phyloP scores from a whole-genome alignment of 164 flowering plant genomes.

The Vitis riparia region DNA sequence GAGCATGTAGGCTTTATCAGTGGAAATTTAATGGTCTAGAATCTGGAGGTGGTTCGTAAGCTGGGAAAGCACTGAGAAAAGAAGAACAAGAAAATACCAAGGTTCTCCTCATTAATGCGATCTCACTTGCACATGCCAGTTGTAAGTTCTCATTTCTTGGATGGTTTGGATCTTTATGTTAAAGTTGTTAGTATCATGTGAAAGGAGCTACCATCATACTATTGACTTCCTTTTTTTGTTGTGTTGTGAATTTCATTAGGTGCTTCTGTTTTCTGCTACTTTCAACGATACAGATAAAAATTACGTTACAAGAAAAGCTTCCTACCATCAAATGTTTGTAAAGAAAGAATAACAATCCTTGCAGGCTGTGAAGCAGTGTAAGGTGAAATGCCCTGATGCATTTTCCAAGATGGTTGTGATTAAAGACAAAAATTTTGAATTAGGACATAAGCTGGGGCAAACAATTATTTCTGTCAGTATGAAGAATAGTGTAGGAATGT shows the following conservation, averaged over 20 bases:
- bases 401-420: conserved; percentile 59
- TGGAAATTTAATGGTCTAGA: too few relatives aligned
- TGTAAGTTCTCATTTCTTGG: too few relatives aligned
- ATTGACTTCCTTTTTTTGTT: background rate
- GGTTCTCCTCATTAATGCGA: too few relatives aligned
- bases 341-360: conserved; percentile 89
- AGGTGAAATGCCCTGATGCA: conserved; percentile 83
- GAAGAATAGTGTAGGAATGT: conserved; percentile 48
- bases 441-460: conserved; percentile 84
- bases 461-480: conserved; percentile 80
- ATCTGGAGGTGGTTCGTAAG: too few relatives aligned
- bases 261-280: conserved; percentile 93
- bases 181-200: too few relatives aligned
- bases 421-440: conserved; percentile 65
- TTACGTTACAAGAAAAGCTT: conserved; percentile 65
- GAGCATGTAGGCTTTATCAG: too few relatives aligned
- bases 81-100: too few relatives aligned
- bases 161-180: too few relatives aligned
- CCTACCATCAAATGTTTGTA: conserved; percentile 80
- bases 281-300: conserved; percentile 76
- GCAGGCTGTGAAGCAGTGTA: conserved; percentile 87
- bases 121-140: too few relatives aligned
- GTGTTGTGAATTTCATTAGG: conserved; percentile 39
- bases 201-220: too few relatives aligned
- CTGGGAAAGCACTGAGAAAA: too few relatives aligned